Conservation (phyloP, 208 protist genomes). For the Wallacemonas sp. region DNA sequence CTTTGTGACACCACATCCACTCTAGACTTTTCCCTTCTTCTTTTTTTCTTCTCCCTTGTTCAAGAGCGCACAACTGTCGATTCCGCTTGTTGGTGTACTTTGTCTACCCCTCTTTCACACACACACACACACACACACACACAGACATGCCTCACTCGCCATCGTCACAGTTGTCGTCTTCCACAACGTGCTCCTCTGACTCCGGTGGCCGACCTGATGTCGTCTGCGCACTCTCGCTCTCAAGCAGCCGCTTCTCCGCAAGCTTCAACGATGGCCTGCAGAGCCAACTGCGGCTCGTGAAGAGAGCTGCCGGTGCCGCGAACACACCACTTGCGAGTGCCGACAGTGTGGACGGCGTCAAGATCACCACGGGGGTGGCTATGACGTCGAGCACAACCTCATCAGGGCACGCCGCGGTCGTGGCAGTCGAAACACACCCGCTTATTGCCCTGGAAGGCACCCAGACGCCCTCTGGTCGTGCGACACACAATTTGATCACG, state of each 20-base stretch:
- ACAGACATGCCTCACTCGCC: too few relatives aligned
- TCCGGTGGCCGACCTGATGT: background rate
- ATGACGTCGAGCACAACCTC: too few relatives aligned
- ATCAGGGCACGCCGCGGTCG: too few relatives aligned
- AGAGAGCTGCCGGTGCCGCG: too few relatives aligned
- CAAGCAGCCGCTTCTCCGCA: constrained; percentile 6
- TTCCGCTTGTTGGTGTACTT: background rate
- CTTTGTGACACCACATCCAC: too few relatives aligned
- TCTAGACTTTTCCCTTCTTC: background rate
- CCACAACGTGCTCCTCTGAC: background rate
- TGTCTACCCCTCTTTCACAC: too few relatives aligned
- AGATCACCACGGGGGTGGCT: too few relatives aligned
- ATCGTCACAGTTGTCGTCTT: too few relatives aligned
- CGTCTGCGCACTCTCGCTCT: background rate
- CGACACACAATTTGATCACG: background rate
- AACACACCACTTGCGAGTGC: too few relatives aligned
- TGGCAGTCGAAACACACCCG: background rate
- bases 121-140: too few relatives aligned
- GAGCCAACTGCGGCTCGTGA: background rate
- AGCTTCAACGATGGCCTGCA: constrained; percentile 6
- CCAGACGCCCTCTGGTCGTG: background rate
- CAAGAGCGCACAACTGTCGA: background rate
- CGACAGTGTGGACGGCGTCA: too few relatives aligned
- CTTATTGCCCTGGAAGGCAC: background rate
- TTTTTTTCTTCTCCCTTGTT: background rate